Base-by-base conservation (phyloP, 441 rosid genomes). In the Euphorbia celastroides region DNA sequence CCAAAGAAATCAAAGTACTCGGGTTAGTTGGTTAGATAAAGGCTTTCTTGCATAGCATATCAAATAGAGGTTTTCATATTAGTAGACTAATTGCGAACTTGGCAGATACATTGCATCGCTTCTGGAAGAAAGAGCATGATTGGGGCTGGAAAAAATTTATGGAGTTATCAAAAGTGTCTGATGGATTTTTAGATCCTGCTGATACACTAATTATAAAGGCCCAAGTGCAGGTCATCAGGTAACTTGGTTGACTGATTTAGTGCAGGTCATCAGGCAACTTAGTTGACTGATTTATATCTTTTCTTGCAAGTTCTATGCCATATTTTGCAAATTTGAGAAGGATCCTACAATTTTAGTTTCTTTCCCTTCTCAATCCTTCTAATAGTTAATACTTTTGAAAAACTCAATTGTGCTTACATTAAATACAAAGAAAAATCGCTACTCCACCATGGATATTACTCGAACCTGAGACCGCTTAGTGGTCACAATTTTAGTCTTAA, bases 111-210 rank as follows among this genome's bases (percentile, higher is more conserved):
- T 70, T 94, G 41, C 97, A 94, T 78, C 96, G 96, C 26, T 94
- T 94, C 75, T 87, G 94, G 81, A 91, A 94, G 90, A 89, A 94
- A 77, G 99, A 94, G 86, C 99, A 94, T 79, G 99, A 94, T 63
- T 94, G 98, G 99, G 99, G 99, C 4, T 92, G 99, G 98, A 88
- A 89, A 82, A 92, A 89, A 71, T 89, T 94, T 77, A 92, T 94
- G 86, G 99, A 92, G 77, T 81, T 89, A 64, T 80, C 88, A 30
- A 91, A 91, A 75, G 79, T 94, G 58, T 65, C 79, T 42, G 97
- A 94, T 44, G 97, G 97, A 59, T 94, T 94, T 75, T 78, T 89
- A 75, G 97, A 89, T 66, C 79, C 85, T 60, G 78, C 83, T 57
- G 97, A 82, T 74, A 84, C 87, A 28, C 91, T 94, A 22, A 83